Conservation (phyloP, 73 alveolate species). For the Effrenium voratum region DNA sequence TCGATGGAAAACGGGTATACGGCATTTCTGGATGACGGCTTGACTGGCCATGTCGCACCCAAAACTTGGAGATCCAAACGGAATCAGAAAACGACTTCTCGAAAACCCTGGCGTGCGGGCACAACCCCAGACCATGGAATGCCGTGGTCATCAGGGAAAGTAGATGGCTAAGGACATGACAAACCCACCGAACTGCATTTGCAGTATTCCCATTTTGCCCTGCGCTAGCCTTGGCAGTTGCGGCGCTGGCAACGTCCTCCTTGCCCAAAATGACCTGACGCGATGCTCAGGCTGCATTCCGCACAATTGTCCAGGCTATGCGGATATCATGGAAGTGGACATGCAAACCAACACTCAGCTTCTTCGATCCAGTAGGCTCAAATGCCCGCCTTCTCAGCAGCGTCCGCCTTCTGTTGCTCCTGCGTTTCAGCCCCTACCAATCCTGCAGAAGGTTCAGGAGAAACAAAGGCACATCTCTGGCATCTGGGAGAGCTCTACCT, state of each 20-base stretch:
- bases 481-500: too few relatives aligned
- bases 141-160: too few relatives aligned
- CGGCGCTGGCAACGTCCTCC: constrained; percentile 47
- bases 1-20: too few relatives aligned
- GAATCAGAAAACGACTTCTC: not conserved
- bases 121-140: too few relatives aligned
- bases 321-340: not conserved
- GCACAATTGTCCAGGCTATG: not conserved
- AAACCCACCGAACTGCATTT: too few relatives aligned
- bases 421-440: not conserved
- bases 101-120: not conserved
- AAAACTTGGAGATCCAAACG: too few relatives aligned
- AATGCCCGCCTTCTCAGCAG: not conserved
- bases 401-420: constrained; percentile 36
- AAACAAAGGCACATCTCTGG: too few relatives aligned
- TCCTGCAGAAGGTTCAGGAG: not conserved
- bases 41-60: too few relatives aligned
- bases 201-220: too few relatives aligned
- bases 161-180: too few relatives aligned
- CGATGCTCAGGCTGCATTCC: not conserved
- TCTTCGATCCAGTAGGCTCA: too few relatives aligned
- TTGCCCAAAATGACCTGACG: constrained; percentile 33
- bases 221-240: not conserved
- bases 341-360: not conserved
- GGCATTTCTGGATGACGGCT: too few relatives aligned